Conservation (phyloP, 306 rosid species). For the Lathyrus aphaca region DNA sequence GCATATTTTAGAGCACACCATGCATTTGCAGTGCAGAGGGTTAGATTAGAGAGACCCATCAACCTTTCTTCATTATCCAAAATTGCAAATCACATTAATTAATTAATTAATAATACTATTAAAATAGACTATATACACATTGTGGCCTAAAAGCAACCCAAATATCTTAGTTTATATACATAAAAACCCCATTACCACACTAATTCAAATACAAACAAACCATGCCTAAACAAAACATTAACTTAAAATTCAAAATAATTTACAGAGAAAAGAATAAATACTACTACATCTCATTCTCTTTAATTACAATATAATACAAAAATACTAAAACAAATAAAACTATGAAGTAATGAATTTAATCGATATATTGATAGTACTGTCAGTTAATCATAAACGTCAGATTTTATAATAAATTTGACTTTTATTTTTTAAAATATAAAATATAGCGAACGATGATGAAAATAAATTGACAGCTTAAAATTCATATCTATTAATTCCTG, state of each 20-base stretch:
- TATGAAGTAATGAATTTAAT: background rate
- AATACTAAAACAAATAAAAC: constrained; percentile 4
- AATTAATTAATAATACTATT: background rate
- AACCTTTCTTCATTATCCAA: constrained; percentile 12
- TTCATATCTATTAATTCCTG: no score
- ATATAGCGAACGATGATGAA: no score
- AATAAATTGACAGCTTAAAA: no score
- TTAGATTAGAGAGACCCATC: background rate
- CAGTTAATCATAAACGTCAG: no score
- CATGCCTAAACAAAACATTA: background rate
- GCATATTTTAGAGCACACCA: constrained; percentile 4
- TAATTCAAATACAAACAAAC: constrained; percentile 32
- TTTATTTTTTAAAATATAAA: no score
- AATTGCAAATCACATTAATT: background rate
- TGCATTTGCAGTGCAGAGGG: background rate
- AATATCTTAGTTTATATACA: constrained; percentile 15
- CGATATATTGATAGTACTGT: no score
- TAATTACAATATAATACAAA: constrained; percentile 11
- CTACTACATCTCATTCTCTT: background rate
- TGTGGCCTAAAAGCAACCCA: constrained; percentile 17
- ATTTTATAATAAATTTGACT: no score
- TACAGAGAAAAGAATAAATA: constrained; percentile 21
- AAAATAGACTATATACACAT: background rate
- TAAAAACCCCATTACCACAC: constrained; percentile 11
- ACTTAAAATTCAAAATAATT: background rate